Evolutionary conservation across 805 yeast genomes (phyloP), one percentile per base, ranked within the genome.

Genomic region (Candida argentea): DNA sequence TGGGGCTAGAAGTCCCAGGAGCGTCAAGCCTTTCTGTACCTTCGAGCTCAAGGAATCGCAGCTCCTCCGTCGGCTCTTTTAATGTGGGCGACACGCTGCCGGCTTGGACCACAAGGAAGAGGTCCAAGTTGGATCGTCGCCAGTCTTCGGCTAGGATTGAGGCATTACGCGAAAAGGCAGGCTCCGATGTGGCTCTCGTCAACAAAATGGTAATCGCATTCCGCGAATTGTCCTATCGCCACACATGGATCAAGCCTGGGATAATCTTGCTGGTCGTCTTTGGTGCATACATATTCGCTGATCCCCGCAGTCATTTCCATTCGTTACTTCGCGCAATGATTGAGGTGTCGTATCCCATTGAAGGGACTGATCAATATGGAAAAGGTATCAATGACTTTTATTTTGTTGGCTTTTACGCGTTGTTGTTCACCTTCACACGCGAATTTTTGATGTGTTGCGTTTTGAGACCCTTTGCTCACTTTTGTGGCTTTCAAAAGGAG

Each of bases 371-470:
- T 29, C 73, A 70, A 30, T 91, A 87, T 50, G 96, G 83, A 16
- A 91, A 91, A 55, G 99, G 99, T 32, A 60, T 49, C 25, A 73
- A 76, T 44, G 99, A 91, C 56, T 69, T 86, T 39, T 66, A 66
- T 14, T 91, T 86, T 59, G 83, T 89, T 10, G 64, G 65, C 12
- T 85, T 73, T 50, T 76, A 83, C 57, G 81, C 89, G 68, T 54
- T 91, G 21, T 76, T 86, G 43, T 87, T 91, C 69, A 81, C 95
- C 0, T 91, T 89, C 49, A 62, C 73, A 39, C 73, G 99, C 44
- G 98, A 91, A 55, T 89, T 91, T 48, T 47, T 74, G 39, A 86
- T 91, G 97, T 87, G 86, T 50, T 62, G 71, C 19, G 44, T 85
- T 1, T 70, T 91, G 34, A 66, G 65, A 42, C 97, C 97, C 5